Base-by-base conservation (phyloP, 129 eudicot genomes). In the Gnaphalium uliginosum region DNA sequence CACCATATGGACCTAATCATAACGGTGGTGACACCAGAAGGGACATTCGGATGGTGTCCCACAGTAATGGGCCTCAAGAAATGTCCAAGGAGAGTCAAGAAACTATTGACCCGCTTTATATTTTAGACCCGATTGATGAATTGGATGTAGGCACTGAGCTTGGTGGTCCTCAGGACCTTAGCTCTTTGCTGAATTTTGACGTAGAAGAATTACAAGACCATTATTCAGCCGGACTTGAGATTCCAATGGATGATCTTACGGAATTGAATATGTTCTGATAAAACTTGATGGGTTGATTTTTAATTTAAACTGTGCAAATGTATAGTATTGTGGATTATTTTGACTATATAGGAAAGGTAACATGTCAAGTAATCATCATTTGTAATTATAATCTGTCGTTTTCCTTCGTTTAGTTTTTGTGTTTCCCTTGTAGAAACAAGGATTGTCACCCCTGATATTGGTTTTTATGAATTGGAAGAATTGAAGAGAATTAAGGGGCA, bases 231-330 rank as follows among this genome's bases (percentile, higher is more conserved):
- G 97, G 97, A 41, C 96, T 89, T 66, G 91, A 82, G 22, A 89
- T 92, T 83, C 97, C 97, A 1, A 92, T 92, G 97, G 98, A 92
- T 66, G 98, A 92, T 81, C 90, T 92, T 57, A 71, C 92, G 0
- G 92, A 85, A 46, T 67, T 87, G 76, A 86, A 85, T 69, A 85
- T 92, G 91, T 86, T 89, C 80, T 84, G 83, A 86, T 81, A 13
- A 15, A 22, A 21, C 41, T 46, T 35, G 37, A n/a, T 37, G 13
- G 37, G 10, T 37, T 33, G 70, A 32, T 66, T 9, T 32, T 35
- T 66, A 4, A 33, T 46, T 46, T 46, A 39, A 26, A 14, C 18
- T 50, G 70, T 62, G 56, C 18, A 50, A 76, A 51, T 76, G 82
- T 78, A 78, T 70, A 78, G 71, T 70, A 26, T 77, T 58, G 81